phyloP scores from a whole-genome alignment of 768 basidiomycete species.

The Coprinopsis cinerea region DNA sequence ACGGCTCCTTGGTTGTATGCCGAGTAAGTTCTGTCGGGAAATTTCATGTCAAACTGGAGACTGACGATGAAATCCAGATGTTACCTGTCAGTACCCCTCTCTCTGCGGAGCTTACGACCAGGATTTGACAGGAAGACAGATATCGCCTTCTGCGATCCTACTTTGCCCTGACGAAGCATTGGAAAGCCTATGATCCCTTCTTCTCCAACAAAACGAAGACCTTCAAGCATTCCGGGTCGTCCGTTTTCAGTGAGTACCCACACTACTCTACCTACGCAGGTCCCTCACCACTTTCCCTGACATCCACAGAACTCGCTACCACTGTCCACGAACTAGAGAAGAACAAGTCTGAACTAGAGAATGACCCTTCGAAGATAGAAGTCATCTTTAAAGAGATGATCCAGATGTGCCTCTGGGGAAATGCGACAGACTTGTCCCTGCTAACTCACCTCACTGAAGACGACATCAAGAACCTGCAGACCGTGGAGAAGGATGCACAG shows the following conservation, averaged over 20 bases:
- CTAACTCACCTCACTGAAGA: slow-evolving; percentile 78
- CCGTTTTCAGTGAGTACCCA: slow-evolving; percentile 63
- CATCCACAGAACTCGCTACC: slow-evolving; percentile 56
- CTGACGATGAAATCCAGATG: slow-evolving; percentile 41
- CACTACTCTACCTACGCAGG: background rate
- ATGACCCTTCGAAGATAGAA: slow-evolving; percentile 48
- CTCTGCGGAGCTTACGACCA: slow-evolving; percentile 1
- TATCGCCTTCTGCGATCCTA: slow-evolving; percentile 79
- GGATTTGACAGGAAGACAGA: slow-evolving; percentile 29
- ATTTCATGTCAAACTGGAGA: background rate
- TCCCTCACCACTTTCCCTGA: background rate
- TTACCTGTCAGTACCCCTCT: slow-evolving; percentile 49
- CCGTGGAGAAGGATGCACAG: slow-evolving; percentile 77
- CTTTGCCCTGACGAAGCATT: slow-evolving; percentile 61
- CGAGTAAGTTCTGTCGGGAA: slow-evolving; percentile 52
- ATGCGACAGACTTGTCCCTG: slow-evolving; percentile 91
- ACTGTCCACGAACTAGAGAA: slow-evolving; percentile 62
- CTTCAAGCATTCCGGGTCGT: slow-evolving; percentile 71
- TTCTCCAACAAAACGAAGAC: slow-evolving; percentile 69
- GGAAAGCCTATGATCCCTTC: slow-evolving; percentile 83
- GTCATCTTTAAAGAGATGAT: slow-evolving; percentile 80
- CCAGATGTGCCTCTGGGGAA: slow-evolving; percentile 92
- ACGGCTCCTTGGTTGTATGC: slow-evolving; percentile 94
- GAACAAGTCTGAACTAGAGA: slow-evolving; percentile 37
- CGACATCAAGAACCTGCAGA: slow-evolving; percentile 80